Conservation (phyloP, 2,329 filamentous ascomycete species). For the Conoideocrella luteorostrata region DNA sequence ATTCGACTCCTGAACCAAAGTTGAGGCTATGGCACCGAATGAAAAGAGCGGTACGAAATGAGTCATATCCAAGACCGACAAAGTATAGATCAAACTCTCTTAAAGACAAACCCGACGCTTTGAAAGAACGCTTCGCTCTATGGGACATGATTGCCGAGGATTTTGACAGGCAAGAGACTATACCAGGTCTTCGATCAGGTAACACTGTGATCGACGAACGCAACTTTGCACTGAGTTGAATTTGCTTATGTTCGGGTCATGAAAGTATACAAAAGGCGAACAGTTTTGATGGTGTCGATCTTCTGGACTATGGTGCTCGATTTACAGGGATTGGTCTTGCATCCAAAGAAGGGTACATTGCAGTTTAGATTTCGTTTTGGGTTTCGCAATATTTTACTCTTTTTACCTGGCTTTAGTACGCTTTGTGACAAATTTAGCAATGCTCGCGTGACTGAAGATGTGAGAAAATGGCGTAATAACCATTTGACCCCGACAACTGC, state of each 20-base stretch:
- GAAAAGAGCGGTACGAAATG: conserved; percentile 11
- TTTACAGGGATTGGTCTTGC: conserved; percentile 7
- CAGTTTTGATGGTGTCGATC: not conserved
- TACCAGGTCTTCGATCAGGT: conserved; percentile 27
- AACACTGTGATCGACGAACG: conserved; percentile 34
- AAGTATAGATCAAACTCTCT: not conserved
- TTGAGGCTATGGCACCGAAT: conserved; percentile 10
- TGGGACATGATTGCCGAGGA: conserved; percentile 34
- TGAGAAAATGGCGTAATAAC: no score
- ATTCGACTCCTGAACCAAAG: conserved; percentile 19
- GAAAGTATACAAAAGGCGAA: not conserved
- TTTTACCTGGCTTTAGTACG: not conserved
- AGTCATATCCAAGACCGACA: conserved; percentile 11
- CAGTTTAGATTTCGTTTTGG: conserved; percentile 6
- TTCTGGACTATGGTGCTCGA: conserved; percentile 6
- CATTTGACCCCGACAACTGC: no score
- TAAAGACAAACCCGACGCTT: conserved; percentile 11
- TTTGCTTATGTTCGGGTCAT: not conserved
- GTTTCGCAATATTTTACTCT: conserved; percentile 4
- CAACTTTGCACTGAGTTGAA: conserved; percentile 22
- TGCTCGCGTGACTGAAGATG: no score
- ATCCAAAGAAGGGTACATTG: conserved; percentile 6
- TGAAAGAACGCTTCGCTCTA: conserved; percentile 24
- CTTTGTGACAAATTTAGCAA: no score
- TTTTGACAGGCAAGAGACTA: conserved; percentile 28